phyloP scores from a whole-genome alignment of 2,329 filamentous ascomycete species.

The Cadophora malorum region DNA sequence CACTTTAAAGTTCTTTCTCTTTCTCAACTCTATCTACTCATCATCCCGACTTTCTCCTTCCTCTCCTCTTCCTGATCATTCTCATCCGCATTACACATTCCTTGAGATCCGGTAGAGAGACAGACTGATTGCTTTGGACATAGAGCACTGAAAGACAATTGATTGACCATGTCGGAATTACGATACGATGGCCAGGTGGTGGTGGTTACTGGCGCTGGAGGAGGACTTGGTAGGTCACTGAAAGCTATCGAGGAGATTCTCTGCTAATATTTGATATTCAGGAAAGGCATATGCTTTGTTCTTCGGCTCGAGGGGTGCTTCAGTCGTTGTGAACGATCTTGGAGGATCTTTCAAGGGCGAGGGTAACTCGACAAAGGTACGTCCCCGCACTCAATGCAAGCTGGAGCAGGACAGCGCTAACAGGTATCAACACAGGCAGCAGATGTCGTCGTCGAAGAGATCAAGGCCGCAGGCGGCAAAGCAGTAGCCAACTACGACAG shows the following conservation, averaged over 20 bases:
- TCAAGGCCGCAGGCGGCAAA: constrained; percentile 88
- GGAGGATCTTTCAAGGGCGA: constrained; percentile 94
- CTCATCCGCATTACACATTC: constrained; percentile 15
- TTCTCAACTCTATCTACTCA: constrained; percentile 3
- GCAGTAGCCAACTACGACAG: constrained; percentile 97
- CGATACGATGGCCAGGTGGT: constrained; percentile 89
- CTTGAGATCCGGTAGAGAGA: constrained; percentile 12
- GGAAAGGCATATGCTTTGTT: constrained; percentile 86
- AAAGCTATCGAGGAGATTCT: not conserved
- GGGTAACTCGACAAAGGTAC: constrained; percentile 83
- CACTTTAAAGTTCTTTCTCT: not conserved
- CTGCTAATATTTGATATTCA: constrained; percentile 50
- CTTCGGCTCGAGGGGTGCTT: constrained; percentile 89
- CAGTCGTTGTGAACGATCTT: constrained; percentile 95
- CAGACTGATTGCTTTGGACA: constrained; percentile 13
- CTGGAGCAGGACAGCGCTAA: constrained; percentile 19
- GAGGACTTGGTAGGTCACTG: constrained; percentile 63
- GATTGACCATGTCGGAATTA: constrained; percentile 62
- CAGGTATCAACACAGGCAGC: constrained; percentile 63
- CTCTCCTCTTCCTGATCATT: constrained; percentile 19
- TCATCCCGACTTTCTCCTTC: constrained; percentile 9
- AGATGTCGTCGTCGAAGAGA: constrained; percentile 83
- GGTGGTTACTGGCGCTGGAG: constrained; percentile 85
- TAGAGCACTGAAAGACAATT: constrained; percentile 23
- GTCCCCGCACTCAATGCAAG: constrained; percentile 5